Percentiles rank a stretch among this genome's conserved stretches.
Evolutionary conservation across 148 eudicot species (phyloP).

Genomic region (Camellia lanceoleosa): DNA sequence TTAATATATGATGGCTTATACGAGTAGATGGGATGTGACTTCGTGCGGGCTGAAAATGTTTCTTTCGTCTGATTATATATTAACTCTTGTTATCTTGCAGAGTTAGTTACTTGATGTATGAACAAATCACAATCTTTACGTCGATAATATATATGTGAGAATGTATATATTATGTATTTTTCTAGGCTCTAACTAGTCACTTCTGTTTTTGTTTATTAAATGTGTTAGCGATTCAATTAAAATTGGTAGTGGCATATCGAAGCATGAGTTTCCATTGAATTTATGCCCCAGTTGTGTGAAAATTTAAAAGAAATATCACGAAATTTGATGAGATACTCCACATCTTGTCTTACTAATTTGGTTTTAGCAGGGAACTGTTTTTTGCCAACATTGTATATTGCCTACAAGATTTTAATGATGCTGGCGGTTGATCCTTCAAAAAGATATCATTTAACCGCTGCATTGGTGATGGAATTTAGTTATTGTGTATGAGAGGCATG

Average conservation of each 20-base stretch:
- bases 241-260: too few species aligned
- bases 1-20: too few species aligned
- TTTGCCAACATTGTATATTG: neutral
- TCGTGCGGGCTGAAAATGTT: too few species aligned
- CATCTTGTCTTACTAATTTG: neutral
- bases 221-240: neutral
- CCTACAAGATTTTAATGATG: conserved; percentile 25
- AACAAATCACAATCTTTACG: too few species aligned
- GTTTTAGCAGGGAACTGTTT: conserved; percentile 8
- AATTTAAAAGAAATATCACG: neutral
- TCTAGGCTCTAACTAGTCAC: neutral
- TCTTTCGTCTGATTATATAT: too few species aligned
- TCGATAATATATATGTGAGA: too few species aligned
- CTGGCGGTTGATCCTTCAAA: conserved; percentile 48
- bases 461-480: conserved; percentile 68
- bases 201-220: neutral
- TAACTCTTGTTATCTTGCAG: too few species aligned
- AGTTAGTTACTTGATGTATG: too few species aligned
- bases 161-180: neutral
- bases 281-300: neutral
- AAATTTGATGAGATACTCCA: neutral
- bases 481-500: conserved; percentile 77
- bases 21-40: too few species aligned
- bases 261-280: neutral
- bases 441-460: conserved; percentile 48